Evolutionary conservation across 129 eudicot genomes (phyloP), one percentile per base, ranked within the genome.

Genomic region (Escallonia rubra): DNA sequence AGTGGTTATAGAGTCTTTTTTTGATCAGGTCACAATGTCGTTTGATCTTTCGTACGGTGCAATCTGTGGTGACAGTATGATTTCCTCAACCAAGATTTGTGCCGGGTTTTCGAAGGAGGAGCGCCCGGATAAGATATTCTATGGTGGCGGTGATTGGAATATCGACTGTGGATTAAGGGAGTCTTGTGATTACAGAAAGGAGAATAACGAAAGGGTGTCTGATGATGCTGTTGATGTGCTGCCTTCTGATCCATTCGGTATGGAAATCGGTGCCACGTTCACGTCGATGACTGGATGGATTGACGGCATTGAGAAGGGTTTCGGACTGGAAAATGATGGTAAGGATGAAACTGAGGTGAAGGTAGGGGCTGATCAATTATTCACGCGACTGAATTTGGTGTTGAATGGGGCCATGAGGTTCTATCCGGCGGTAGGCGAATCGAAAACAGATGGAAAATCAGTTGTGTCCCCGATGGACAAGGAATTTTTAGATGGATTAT

Each of bases 231-330:
- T 43, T 69, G 83, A 74, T 76, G 63, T 79, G 68, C 58, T 89
- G 56, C 88, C 87, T 13, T 71, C 74, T 67, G 85, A 83, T 70
- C 88, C 87, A 9, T 85, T 79, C 53, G 87, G 78, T 61, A 85
- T 81, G 85, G 61, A 81, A 15, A 46, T 70, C 50, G 68, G 60
- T 65, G 73, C 81, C 58, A 78, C 76, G 43, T 73, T 79, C 48
- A 66, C 73, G 4, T 68, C 78, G 62, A 69, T 85, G 67, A 80
- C 77, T 13, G 75, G 82, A 57, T 80, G 77, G 85, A 61, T 80
- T 52, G 83, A 85, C 68, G 84, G 78, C 67, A 64, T 73, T 57
- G 80, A 84, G 54, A 76, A 63, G 5, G 84, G 76, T 52, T 66
- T 82, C 9, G 74, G 78, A 40, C 52, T 66, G 8, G 67, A 59